Evolutionary conservation across 768 basidiomycete species (phyloP).

Genomic region (Tricholoma sp.): DNA sequence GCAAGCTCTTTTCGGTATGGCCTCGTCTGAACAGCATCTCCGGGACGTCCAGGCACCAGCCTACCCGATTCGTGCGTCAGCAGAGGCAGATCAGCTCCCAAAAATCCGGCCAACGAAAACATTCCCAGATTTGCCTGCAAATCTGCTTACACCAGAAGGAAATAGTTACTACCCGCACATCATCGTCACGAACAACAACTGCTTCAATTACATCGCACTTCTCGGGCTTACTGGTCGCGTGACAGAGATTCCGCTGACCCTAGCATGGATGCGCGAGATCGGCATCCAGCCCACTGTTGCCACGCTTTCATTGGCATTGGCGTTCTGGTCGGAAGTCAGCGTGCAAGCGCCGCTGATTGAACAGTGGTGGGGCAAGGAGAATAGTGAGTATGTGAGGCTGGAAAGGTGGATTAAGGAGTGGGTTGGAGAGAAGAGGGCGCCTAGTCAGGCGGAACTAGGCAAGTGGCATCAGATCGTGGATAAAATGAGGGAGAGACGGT

Average conservation of each 20-base stretch:
- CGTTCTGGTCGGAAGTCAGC: conserved; percentile 70
- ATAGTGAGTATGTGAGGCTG: conserved; percentile 39
- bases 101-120: conserved; percentile 7
- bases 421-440: conserved; percentile 46
- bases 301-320: conserved; percentile 58
- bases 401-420: conserved; percentile 52
- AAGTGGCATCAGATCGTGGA: conserved; percentile 23
- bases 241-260: conserved; percentile 56
- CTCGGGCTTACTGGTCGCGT: conserved; percentile 47
- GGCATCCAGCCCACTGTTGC: conserved; percentile 44
- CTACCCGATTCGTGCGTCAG: conserved; percentile 21
- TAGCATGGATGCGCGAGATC: conserved; percentile 73
- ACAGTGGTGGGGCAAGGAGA: conserved; percentile 28
- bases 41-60: conserved; percentile 17
- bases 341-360: conserved; percentile 57
- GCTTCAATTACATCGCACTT: conserved; percentile 54
- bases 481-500: neutral
- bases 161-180: conserved; percentile 21
- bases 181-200: conserved; percentile 46
- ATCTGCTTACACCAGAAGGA: conserved; percentile 17
- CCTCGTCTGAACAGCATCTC: conserved; percentile 4
- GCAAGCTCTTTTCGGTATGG: conserved; percentile 52
- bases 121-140: conserved; percentile 20
- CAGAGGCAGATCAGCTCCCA: conserved; percentile 18
- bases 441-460: conserved; percentile 29